These are phyloP conservation scores for Epicoccum sorghinum DNA, from an alignment of 2,329 filamentous ascomycete genomes.

Conservation along the genomic window DNA sequence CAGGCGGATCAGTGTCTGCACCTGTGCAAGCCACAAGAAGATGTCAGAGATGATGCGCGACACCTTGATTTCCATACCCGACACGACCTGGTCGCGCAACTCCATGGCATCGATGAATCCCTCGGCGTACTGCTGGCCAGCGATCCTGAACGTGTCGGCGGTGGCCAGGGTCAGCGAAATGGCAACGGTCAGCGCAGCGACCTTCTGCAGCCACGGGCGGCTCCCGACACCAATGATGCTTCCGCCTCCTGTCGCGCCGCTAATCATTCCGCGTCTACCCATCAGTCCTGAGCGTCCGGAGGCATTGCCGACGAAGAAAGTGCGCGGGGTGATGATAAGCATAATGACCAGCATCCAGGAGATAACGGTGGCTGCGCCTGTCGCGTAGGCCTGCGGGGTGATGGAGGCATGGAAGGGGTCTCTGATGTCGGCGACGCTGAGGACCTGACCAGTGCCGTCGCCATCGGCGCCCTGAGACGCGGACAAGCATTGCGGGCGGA, in stretches of 20 bases:
- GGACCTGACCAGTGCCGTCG: constrained; percentile 45
- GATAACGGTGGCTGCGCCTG: constrained; percentile 88
- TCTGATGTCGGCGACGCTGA: constrained; percentile 68
- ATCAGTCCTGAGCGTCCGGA: constrained; percentile 73
- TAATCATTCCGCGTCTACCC: constrained; percentile 82
- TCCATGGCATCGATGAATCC: constrained; percentile 80
- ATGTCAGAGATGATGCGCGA: constrained; percentile 94
- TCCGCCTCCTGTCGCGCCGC: constrained; percentile 66
- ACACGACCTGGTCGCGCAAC: constrained; percentile 79
- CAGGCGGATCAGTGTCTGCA: constrained; percentile 92
- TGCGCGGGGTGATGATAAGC: constrained; percentile 91
- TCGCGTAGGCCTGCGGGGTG: constrained; percentile 90
- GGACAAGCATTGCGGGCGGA: constrained; percentile 62
- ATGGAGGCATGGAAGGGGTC: constrained; percentile 95
- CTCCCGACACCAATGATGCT: constrained; percentile 85
- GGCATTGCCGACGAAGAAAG: constrained; percentile 82
- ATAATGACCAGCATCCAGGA: constrained; percentile 93
- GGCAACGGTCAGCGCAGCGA: constrained; percentile 67
- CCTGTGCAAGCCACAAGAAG: constrained; percentile 96
- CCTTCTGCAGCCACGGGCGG: constrained; percentile 86
- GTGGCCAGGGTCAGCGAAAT: constrained; percentile 94
- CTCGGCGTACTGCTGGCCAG: constrained; percentile 77
- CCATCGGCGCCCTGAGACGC: constrained; percentile 46
- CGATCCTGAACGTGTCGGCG: constrained; percentile 85
- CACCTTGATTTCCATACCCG: constrained; percentile 83